Base-by-base conservation (phyloP, 371 early-diverging fungal species). In the Actinomucor elegans region DNA sequence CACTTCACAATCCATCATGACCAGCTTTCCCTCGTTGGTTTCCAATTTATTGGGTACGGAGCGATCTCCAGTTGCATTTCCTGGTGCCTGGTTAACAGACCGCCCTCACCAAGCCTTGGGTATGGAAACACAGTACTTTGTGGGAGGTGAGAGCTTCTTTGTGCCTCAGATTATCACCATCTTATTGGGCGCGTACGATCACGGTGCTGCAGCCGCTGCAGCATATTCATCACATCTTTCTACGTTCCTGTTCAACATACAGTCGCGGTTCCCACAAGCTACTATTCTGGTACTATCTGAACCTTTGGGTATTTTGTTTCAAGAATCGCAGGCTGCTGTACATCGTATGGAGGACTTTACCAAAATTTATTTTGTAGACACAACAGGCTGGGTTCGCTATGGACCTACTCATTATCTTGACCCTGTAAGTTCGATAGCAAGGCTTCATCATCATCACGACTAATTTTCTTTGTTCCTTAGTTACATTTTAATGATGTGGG, bases 81-180 rank as follows among this genome's bases (percentile, higher is more conserved):
- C 54, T 2, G 60, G 43, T 15, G 72, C 64, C 15, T 53, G 64
- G 31, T 57, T 68, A 4, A 57, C 64, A 43, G 66, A 64, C 33
- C n/a, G n/a, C n/a, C n/a, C n/a, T n/a, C 57, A 56, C 29, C 23
- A 57, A 12, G 38, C 33, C 0, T 29, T 37, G 27, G 72, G 72
- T 21, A 72, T 72, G 72, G 66, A 65, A 24, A 57, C 63, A 0
- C 56, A 57, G 21, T 72, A 72, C 29, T 72, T 72, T 42, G 53
- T 18, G 55, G 70, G 70, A 34, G 37, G 29, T 14, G 29, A 20
- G 11, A 38, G 37, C 28, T 49, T 38, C 21, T 37, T 29, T 20
- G 20, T 40, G 17, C 64, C 43, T 21, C 40, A 23, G 12, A 48
- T 48, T 34, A 40, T 48, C 6, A 33, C 40, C 15, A 37, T 42